Evolutionary conservation across 2,329 filamentous ascomycete genomes (phyloP), one percentile per base, ranked within the genome.

Genomic region (Gaeumannomyces tritici): DNA sequence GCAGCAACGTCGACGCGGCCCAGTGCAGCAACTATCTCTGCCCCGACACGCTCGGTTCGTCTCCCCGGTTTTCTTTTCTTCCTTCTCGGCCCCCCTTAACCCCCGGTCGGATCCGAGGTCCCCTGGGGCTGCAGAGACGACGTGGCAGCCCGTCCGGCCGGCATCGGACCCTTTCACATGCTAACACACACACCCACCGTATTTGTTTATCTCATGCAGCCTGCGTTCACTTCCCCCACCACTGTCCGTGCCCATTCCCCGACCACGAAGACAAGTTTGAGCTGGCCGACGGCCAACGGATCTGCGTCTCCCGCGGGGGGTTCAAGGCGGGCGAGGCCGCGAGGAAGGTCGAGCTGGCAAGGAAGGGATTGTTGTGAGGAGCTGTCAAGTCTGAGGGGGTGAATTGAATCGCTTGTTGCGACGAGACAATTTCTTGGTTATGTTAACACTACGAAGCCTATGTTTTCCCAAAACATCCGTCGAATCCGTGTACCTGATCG

Each of bases 181-280:
- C 24, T 56, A 26, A 42, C 21, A 35, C n/a, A n/a, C n/a, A n/a
- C n/a, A n/a, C n/a, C n/a, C n/a, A 28, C 18, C 42, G 3, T 27
- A 26, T 59, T 29, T 6, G 1, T 15, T n/a, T n/a, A n/a, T 12
- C 3, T 29, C 4, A n/a, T 54, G 26, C 62, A 77, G 90, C 93
- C 47, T 99, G 95, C 78, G 95, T 99, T 8, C 89, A 96, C 73
- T 95, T 96, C 77, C 93, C 95, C 1, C 93, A 98, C 74, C 95
- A 99, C 76, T 99, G 95, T 75, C 95, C 95, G 31, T 99, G 95
- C 77, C 82, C 91, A 2, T 96, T 89, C 78, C 87, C 89, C 1
- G 76, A 80, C 11, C 79, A 89, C 65, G 87, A 93, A 71, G 90
- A 93, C 67, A 95, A 95, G 72, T 84, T 91, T 66, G 90, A 89